Conservation (phyloP, 176 grass and related monocot species). For the Neostapfia colusana region DNA sequence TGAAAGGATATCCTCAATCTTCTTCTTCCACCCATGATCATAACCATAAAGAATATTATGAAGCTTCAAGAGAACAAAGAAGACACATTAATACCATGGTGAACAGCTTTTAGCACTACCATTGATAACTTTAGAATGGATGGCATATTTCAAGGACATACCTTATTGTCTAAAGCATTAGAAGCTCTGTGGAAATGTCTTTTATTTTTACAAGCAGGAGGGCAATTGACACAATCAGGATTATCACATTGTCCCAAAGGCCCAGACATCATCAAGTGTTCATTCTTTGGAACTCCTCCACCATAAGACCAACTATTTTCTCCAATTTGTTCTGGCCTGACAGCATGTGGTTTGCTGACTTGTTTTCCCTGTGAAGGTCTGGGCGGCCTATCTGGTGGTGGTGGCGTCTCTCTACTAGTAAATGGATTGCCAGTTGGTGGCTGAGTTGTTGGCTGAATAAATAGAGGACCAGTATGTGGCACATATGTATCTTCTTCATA, state of each 20-base stretch:
- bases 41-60: slow-evolving; percentile 63
- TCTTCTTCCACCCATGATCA: slow-evolving; percentile 73
- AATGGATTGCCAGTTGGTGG: slow-evolving; percentile 37
- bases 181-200: slow-evolving; percentile 46
- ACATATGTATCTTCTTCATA: slow-evolving; percentile 57
- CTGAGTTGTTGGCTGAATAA: slow-evolving; percentile 43
- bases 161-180: slow-evolving; percentile 71
- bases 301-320: slow-evolving; percentile 47
- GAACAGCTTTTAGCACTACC: neutral
- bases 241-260: slow-evolving; percentile 88
- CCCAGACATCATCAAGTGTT: slow-evolving; percentile 85
- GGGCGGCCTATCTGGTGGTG: slow-evolving; percentile 41
- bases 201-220: slow-evolving; percentile 80
- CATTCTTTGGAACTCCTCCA: slow-evolving; percentile 55
- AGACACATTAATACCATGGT: slow-evolving; percentile 20
- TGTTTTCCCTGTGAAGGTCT: slow-evolving; percentile 43
- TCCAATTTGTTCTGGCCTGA: slow-evolving; percentile 58
- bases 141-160: slow-evolving; percentile 25
- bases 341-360: slow-evolving; percentile 45
- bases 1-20: slow-evolving; percentile 49
- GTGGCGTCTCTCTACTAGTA: slow-evolving; percentile 37
- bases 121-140: neutral
- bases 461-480: slow-evolving; percentile 69
- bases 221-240: slow-evolving; percentile 83
- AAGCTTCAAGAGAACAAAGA: slow-evolving; percentile 51